These are phyloP conservation scores for Dendrocalamus latiflorus DNA, from an alignment of 202 grass and related monocot species.

Conservation along the genomic window DNA sequence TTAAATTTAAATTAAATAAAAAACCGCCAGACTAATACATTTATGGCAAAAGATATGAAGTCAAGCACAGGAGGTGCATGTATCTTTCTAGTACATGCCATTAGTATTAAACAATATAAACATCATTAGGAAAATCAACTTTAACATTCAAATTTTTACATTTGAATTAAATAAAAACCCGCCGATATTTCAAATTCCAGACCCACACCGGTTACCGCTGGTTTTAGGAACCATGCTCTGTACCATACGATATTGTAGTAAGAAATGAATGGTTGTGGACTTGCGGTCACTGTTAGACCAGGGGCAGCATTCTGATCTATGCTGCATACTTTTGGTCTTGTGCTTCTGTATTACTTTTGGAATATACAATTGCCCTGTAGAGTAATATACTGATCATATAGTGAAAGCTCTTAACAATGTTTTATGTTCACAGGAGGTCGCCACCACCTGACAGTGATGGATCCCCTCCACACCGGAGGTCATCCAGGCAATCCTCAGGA, in stretches of 20 bases:
- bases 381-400: not conserved
- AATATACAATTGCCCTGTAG: not conserved
- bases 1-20: too few species aligned
- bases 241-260: not conserved
- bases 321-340: not conserved
- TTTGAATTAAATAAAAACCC: too few species aligned
- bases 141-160: not conserved
- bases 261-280: not conserved
- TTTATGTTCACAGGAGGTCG: conserved; percentile 23
- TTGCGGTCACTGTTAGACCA: not conserved
- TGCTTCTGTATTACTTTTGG: not conserved
- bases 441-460: conserved; percentile 34
- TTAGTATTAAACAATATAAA: too few species aligned
- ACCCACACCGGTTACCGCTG: too few species aligned
- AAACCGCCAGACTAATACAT: too few species aligned
- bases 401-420: not conserved
- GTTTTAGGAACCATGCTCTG: too few species aligned
- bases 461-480: conserved; percentile 36
- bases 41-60: too few species aligned
- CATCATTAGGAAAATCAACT: too few species aligned
- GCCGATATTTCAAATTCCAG: too few species aligned
- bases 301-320: not conserved
- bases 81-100: too few species aligned
- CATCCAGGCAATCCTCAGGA: conserved; percentile 34
- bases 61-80: too few species aligned